Percentiles rank a stretch among this genome's conserved stretches.
phyloP scores from a whole-genome alignment of 495 filamentous ascomycete species.

The Extremus antarcticus region DNA sequence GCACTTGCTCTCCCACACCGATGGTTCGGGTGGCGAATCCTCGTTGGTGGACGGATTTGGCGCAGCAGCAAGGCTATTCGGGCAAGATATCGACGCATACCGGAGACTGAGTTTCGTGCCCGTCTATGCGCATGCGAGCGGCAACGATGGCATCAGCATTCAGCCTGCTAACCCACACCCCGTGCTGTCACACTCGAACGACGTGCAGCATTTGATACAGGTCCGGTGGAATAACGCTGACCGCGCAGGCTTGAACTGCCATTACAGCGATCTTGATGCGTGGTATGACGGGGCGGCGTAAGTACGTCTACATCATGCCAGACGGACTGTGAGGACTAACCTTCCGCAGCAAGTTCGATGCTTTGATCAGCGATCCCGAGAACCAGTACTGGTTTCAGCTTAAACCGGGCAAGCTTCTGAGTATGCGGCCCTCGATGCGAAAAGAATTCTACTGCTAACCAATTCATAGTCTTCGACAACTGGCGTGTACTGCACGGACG shows the following conservation, averaged over 20 bases:
- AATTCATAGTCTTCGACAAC: slow-evolving; percentile 59
- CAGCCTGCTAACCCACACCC: slow-evolving; percentile 54
- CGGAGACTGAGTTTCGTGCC: slow-evolving; percentile 37
- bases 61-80: slow-evolving; percentile 47
- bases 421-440: slow-evolving; percentile 36
- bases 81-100: slow-evolving; percentile 41
- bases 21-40: slow-evolving; percentile 55
- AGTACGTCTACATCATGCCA: not conserved
- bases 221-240: slow-evolving; percentile 92
- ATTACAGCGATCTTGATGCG: slow-evolving; percentile 35
- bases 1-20: slow-evolving; percentile 71
- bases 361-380: slow-evolving; percentile 13
- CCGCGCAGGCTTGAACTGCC: slow-evolving; percentile 43
- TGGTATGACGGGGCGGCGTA: slow-evolving; percentile 68
- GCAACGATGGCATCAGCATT: slow-evolving; percentile 72
- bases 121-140: slow-evolving; percentile 68
- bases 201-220: slow-evolving; percentile 41
- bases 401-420: slow-evolving; percentile 62
- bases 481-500: slow-evolving; percentile 88
- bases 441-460: not conserved
- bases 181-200: slow-evolving; percentile 48
- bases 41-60: slow-evolving; percentile 75
- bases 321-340: not conserved
- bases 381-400: slow-evolving; percentile 64
- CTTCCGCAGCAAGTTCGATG: slow-evolving; percentile 17